Evolutionary conservation across 73 alveolate species (phyloP).

Genomic region (Paraurostyla sp.): DNA sequence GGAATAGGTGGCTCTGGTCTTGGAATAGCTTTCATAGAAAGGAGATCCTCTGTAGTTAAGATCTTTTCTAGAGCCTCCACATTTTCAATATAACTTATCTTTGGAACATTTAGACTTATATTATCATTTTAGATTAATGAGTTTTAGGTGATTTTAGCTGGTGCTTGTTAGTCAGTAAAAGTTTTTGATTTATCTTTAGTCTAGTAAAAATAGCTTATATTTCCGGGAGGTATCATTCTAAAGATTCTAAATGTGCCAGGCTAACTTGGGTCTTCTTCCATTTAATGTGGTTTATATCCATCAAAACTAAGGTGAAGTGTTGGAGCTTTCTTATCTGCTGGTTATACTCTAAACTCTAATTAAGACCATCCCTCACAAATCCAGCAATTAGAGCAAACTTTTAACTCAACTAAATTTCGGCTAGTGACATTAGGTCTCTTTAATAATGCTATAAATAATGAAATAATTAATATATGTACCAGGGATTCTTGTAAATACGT

Average conservation of each 20-base stretch:
- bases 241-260: conserved; percentile 67
- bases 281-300: conserved; percentile 72
- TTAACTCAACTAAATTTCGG: conserved; percentile 10
- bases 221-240: conserved; percentile 92
- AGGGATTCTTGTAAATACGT: conserved; percentile 63
- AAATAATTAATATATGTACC: background rate
- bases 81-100: conserved; percentile 12
- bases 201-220: background rate
- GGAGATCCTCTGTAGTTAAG: conserved; percentile 8
- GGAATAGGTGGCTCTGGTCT: conserved; percentile 66
- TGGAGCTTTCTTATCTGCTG: conserved; percentile 57
- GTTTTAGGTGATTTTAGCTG: background rate
- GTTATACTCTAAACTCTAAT: conserved; percentile 76
- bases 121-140: background rate
- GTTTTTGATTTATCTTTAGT: background rate
- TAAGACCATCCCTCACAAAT: conserved; percentile 95
- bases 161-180: background rate
- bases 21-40: conserved; percentile 42
- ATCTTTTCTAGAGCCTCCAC: background rate
- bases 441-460: conserved; percentile 5
- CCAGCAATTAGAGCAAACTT: conserved; percentile 85
- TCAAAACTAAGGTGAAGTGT: conserved; percentile 83
- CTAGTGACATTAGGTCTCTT: conserved; percentile 44
- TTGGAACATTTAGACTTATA: background rate
- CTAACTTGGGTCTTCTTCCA: conserved; percentile 25